These are phyloP conservation scores for Globisporangium mamillatum DNA, from an alignment of 352 stramenopile species.

Conservation along the genomic window DNA sequence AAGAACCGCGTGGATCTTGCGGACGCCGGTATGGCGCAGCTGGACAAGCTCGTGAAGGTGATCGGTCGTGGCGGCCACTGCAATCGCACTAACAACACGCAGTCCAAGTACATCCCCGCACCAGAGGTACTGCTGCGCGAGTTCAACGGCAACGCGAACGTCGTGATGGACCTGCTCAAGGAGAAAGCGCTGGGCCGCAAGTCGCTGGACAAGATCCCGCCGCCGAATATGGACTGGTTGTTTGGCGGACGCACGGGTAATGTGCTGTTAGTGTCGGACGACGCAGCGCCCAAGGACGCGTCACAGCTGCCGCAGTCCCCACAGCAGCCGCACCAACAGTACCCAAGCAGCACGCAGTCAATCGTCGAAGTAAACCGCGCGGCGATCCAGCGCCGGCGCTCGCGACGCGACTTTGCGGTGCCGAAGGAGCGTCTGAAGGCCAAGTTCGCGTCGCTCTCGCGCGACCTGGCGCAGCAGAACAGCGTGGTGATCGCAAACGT, in stretches of 20 bases:
- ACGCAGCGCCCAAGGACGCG: constrained; percentile 10
- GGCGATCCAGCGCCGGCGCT: constrained; percentile 32
- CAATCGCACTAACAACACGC: constrained; percentile 63
- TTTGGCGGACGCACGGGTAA: constrained; percentile 41
- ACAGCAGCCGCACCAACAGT: constrained; percentile 9
- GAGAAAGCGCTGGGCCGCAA: constrained; percentile 71
- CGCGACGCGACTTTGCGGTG: constrained; percentile 54
- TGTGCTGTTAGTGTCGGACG: constrained; percentile 46
- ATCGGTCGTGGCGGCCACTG: constrained; percentile 64
- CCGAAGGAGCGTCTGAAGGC: constrained; percentile 69
- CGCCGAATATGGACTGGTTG: constrained; percentile 60
- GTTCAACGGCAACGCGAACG: constrained; percentile 61
- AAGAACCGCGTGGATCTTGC: constrained; percentile 72
- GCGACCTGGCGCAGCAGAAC: constrained; percentile 50
- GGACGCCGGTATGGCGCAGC: constrained; percentile 65
- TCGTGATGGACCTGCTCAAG: constrained; percentile 64
- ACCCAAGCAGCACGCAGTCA: constrained; percentile 24
- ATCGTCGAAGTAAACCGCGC: constrained; percentile 65
- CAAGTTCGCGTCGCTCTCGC: constrained; percentile 64
- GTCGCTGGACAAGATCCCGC: constrained; percentile 62
- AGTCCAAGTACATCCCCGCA: constrained; percentile 70
- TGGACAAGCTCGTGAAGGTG: constrained; percentile 67
- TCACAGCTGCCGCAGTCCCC: background rate
- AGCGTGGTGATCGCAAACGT: constrained; percentile 35
- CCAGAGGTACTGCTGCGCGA: constrained; percentile 68